phyloP scores from a whole-genome alignment of 2,329 filamentous ascomycete species.

The Amphichorda felina region DNA sequence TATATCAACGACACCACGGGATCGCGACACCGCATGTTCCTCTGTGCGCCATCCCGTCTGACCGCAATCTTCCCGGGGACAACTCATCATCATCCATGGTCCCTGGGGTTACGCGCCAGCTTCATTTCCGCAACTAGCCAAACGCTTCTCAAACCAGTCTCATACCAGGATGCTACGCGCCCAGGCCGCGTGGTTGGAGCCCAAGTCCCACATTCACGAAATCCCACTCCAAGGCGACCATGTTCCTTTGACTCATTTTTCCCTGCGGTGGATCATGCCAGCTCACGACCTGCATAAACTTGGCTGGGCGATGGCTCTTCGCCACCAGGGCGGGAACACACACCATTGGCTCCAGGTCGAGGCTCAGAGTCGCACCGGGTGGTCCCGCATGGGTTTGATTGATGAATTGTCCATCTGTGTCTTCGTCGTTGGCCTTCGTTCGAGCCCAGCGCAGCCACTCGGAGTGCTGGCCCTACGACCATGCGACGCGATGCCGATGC shows the following conservation, averaged over 20 bases:
- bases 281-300: slow-evolving; percentile 2
- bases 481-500: no score
- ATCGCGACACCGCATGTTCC: no score
- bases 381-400: no score
- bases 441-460: background rate
- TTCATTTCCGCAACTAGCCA: background rate
- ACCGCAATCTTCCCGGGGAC: background rate
- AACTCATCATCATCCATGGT: background rate
- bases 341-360: background rate
- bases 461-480: no score
- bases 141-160: background rate
- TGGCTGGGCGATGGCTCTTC: background rate
- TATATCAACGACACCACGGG: no score
- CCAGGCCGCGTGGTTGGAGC: slow-evolving; percentile 1
- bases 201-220: background rate
- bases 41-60: no score
- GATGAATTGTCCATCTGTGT: background rate
- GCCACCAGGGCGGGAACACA: background rate
- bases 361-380: no score
- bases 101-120: background rate
- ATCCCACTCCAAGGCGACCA: background rate
- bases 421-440: background rate
- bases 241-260: slow-evolving; percentile 1
- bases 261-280: background rate
- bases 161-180: background rate